Evolutionary conservation across 805 yeast genomes (phyloP).

Genomic region (Metschnikowia aberdeeniae): DNA sequence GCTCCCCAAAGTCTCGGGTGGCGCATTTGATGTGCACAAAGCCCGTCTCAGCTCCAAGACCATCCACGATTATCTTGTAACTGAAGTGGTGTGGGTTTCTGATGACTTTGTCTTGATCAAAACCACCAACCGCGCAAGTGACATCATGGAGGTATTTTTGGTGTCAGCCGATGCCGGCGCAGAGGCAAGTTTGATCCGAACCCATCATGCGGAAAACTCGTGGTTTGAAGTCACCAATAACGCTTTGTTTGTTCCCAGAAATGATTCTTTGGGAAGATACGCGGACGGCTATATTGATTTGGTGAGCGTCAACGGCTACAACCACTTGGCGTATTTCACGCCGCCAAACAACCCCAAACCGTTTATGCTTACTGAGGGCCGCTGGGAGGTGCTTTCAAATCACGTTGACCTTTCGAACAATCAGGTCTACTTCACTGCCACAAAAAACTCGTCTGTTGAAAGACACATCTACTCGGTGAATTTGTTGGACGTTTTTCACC

Average conservation of each 20-base stretch:
- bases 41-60: constrained; percentile 9
- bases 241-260: constrained; percentile 34
- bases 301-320: constrained; percentile 52
- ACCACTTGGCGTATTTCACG: constrained; percentile 80
- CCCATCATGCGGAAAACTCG: constrained; percentile 48
- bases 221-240: constrained; percentile 51
- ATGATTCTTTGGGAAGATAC: constrained; percentile 30
- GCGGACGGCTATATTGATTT: constrained; percentile 77
- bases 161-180: constrained; percentile 33
- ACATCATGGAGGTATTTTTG: constrained; percentile 46
- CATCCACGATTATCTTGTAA: constrained; percentile 39
- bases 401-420: constrained; percentile 41
- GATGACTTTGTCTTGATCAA: constrained; percentile 49
- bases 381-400: constrained; percentile 70
- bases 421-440: constrained; percentile 60
- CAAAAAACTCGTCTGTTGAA: constrained; percentile 75
- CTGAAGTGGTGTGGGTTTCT: constrained; percentile 60
- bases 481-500: constrained; percentile 46
- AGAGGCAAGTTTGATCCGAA: constrained; percentile 33
- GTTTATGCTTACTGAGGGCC: constrained; percentile 58
- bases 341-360: constrained; percentile 53
- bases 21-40: constrained; percentile 8
- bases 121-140: constrained; percentile 61
- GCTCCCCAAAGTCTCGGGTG: constrained; percentile 11
- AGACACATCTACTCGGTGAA: constrained; percentile 75